These are phyloP conservation scores for Delonix regia DNA, from an alignment of 306 rosid genomes.

Conservation along the genomic window DNA sequence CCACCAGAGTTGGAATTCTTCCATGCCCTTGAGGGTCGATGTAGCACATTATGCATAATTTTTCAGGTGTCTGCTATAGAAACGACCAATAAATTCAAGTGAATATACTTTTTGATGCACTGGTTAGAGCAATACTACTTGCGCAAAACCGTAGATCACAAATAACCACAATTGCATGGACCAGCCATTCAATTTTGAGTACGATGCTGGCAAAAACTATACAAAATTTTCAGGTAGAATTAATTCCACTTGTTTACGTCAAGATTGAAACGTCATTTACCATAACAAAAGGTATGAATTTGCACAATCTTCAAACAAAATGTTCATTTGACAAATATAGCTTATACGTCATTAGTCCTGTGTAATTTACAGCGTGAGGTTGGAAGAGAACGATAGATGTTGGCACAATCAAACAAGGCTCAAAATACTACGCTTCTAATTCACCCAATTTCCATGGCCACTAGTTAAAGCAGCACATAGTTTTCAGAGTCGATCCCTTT, in stretches of 20 bases:
- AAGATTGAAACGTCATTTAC: not conserved
- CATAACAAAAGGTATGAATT: not conserved
- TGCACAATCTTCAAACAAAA: not conserved
- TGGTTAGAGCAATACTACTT: no score
- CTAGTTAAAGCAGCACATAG: slow-evolving; percentile 32
- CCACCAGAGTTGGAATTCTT: not conserved
- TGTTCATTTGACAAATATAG: not conserved
- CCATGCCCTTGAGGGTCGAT: no score
- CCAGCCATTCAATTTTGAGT: no score
- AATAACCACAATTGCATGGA: no score
- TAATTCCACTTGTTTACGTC: not conserved
- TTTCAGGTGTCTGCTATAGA: not conserved
- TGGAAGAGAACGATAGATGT: not conserved
- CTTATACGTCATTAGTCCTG: not conserved
- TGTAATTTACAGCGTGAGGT: not conserved
- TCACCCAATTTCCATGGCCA: slow-evolving; percentile 18
- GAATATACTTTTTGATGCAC: not conserved
- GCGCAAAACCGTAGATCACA: no score
- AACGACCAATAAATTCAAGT: not conserved
- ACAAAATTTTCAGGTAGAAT: not conserved
- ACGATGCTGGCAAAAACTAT: not conserved
- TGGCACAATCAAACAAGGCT: slow-evolving; percentile 6
- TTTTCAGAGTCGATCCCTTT: slow-evolving; percentile 38
- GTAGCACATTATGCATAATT: not conserved
- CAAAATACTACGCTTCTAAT: not conserved